Conservation (phyloP, 2,329 filamentous ascomycete species). For the Venturia carpophila region DNA sequence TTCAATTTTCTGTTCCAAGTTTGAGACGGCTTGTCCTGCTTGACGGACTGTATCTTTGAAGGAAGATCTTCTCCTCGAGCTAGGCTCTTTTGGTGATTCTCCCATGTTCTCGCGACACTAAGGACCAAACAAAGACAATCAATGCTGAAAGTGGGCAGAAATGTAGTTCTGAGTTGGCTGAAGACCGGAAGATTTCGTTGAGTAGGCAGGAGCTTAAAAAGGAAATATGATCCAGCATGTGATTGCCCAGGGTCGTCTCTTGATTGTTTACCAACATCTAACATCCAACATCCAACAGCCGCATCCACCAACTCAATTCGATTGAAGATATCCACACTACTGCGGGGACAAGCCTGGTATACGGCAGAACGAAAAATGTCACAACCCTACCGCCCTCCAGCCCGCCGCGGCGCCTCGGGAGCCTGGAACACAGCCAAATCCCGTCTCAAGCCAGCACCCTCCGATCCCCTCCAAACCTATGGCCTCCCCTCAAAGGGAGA, state of each 20-base stretch:
- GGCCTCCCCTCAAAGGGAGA: slow-evolving; percentile 90
- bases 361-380: slow-evolving; percentile 22
- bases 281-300: not conserved
- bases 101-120: not conserved
- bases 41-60: slow-evolving; percentile 3
- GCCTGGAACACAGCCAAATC: slow-evolving; percentile 46
- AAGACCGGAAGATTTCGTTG: not conserved
- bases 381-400: slow-evolving; percentile 21
- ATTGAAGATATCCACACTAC: not conserved
- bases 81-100: not conserved
- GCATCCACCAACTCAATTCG: not conserved
- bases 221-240: not conserved
- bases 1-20: slow-evolving; percentile 13
- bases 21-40: slow-evolving; percentile 10
- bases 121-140: not conserved
- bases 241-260: not conserved
- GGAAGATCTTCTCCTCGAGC: not conserved
- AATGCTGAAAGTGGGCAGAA: not conserved
- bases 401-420: slow-evolving; percentile 39
- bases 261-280: slow-evolving; percentile 5
- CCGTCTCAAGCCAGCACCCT: slow-evolving; percentile 37
- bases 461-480: slow-evolving; percentile 71
- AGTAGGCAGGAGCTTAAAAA: not conserved
- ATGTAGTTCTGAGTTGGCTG: not conserved
- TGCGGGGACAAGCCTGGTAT: slow-evolving; percentile 14